These are phyloP conservation scores for Phytophthora nicotianae DNA, from an alignment of 352 stramenopile species.

Conservation along the genomic window DNA sequence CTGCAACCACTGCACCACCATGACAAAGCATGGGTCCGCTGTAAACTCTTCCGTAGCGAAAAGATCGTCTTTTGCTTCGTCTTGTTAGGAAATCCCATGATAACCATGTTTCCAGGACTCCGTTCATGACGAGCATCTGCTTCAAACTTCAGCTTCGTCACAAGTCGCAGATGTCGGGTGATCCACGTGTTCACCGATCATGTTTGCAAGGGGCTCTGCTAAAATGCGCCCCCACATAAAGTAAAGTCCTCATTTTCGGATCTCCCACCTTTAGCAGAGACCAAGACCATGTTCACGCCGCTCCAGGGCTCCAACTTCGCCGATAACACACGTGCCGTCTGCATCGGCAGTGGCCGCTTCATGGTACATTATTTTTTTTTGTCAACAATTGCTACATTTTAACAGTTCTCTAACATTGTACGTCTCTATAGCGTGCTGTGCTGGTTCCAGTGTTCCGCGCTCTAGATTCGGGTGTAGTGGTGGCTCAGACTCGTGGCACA, in stretches of 20 bases:
- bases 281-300: slow-evolving; percentile 33
- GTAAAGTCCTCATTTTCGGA: slow-evolving; percentile 5
- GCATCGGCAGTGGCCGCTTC: slow-evolving; percentile 78
- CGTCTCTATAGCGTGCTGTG: slow-evolving; percentile 46
- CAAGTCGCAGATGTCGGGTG: slow-evolving; percentile 13
- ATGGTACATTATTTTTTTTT: slow-evolving; percentile 38
- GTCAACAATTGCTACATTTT: slow-evolving; percentile 2
- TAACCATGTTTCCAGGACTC: background rate
- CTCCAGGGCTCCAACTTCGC: slow-evolving; percentile 25
- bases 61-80: slow-evolving; percentile 2
- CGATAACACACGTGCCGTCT: slow-evolving; percentile 42
- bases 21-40: background rate
- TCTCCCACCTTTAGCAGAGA: background rate
- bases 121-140: slow-evolving; percentile 14
- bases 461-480: slow-evolving; percentile 45
- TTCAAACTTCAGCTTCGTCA: slow-evolving; percentile 23
- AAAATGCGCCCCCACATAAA: background rate
- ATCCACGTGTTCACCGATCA: slow-evolving; percentile 11
- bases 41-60: background rate
- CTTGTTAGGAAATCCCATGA: background rate
- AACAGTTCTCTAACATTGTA: background rate
- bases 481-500: slow-evolving; percentile 64
- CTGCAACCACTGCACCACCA: slow-evolving; percentile 11
- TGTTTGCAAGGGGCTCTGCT: slow-evolving; percentile 6
- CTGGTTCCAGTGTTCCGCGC: slow-evolving; percentile 62